A percentile compares a stretch with the other conserved stretches of the same genome.
Evolutionary conservation across 148 eudicot genomes (phyloP).

Genomic region (Talinum fruticosum): DNA sequence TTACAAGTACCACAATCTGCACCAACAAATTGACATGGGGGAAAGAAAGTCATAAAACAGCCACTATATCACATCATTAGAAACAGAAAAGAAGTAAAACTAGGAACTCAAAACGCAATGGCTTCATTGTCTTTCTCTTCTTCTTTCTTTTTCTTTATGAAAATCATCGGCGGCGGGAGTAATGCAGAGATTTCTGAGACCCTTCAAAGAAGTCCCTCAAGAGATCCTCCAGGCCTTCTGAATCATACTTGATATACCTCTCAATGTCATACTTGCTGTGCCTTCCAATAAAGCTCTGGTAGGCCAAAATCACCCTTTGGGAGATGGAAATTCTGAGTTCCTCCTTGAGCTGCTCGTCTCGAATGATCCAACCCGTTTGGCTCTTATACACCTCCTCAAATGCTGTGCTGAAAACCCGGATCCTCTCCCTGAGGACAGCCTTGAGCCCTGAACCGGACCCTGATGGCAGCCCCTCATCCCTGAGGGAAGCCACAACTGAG

Average conservation of each 20-base stretch:
- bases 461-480: conserved; percentile 42
- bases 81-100: conserved; percentile 12
- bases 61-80: conserved; percentile 26
- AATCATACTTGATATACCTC: conserved; percentile 61
- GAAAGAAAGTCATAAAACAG: conserved; percentile 18
- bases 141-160: too few species aligned
- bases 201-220: conserved; percentile 72
- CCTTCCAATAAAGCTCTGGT: conserved; percentile 48
- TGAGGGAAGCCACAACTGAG: conserved; percentile 39
- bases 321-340: conserved; percentile 57
- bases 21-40: conserved; percentile 11
- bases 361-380: conserved; percentile 63
- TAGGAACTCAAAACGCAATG: conserved; percentile 20
- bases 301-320: conserved; percentile 56
- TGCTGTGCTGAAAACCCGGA: conserved; percentile 44
- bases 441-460: conserved; percentile 37
- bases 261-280: conserved; percentile 34
- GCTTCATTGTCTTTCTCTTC: not conserved
- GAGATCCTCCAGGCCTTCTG: conserved; percentile 50
- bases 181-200: conserved; percentile 41
- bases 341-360: conserved; percentile 52
- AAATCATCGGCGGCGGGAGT: conserved; percentile 26
- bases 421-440: conserved; percentile 44
- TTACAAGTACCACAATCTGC: conserved; percentile 11
- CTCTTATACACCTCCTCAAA: conserved; percentile 60